A percentile compares a stretch with the other conserved stretches of the same genome.
Conservation (phyloP, 768 basidiomycete species). For the Mycena haematopus region DNA sequence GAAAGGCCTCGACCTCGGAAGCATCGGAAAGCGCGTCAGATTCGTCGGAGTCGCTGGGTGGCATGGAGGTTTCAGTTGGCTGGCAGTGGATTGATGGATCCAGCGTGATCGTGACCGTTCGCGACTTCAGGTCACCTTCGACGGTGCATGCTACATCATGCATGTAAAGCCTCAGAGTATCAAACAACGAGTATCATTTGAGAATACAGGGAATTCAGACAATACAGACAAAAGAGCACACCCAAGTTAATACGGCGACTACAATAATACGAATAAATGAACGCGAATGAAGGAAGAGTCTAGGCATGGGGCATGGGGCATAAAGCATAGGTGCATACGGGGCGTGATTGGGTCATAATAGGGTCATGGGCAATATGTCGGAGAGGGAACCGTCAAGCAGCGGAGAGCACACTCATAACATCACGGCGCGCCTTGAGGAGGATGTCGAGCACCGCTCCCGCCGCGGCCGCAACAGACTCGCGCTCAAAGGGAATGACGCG, state of each 20-base stretch:
- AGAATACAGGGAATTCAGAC: not conserved
- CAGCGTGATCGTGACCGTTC: slow-evolving; percentile 1
- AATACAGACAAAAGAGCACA: not conserved
- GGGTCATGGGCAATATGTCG: not conserved
- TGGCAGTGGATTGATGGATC: slow-evolving; percentile 2
- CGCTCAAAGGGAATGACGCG: not conserved
- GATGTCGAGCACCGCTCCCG: slow-evolving; percentile 7
- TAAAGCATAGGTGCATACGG: not conserved
- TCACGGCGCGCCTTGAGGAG: slow-evolving; percentile 9
- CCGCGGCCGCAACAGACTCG: not conserved
- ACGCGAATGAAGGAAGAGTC: not conserved
- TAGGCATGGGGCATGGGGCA: not conserved
- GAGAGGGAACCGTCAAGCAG: not conserved
- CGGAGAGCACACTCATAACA: not conserved
- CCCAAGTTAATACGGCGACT: slow-evolving; percentile 1
- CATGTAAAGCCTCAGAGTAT: no score
- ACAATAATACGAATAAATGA: slow-evolving; percentile 4
- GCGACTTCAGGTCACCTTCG: not conserved
- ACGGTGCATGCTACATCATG: no score
- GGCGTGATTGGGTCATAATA: not conserved
- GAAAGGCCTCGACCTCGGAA: slow-evolving; percentile 21
- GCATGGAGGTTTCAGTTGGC: slow-evolving; percentile 18
- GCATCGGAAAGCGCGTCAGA: slow-evolving; percentile 22
- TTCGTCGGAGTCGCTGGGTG: slow-evolving; percentile 15
- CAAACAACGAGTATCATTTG: not conserved